A percentile compares a stretch with the other conserved stretches of the same genome.
These are phyloP conservation scores for Stylosanthes scabra DNA, from an alignment of 331 rosid species.

Conservation along the genomic window DNA sequence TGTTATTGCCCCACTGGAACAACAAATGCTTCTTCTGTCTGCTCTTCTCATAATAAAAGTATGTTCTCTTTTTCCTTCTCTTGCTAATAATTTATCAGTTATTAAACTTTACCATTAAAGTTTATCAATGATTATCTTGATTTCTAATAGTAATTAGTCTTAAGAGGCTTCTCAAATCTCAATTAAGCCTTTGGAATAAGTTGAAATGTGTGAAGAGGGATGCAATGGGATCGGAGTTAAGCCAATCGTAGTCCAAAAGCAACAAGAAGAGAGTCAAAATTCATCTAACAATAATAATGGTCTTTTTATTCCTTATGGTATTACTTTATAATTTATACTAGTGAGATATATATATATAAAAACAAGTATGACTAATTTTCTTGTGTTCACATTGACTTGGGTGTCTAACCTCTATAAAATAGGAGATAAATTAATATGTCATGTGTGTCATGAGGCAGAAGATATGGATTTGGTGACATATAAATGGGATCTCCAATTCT, in stretches of 20 bases:
- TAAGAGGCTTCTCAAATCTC: too few relatives aligned
- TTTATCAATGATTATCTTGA: neutral
- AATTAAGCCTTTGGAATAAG: too few relatives aligned
- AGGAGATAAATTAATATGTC: slow-evolving; percentile 31
- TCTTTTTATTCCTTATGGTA: neutral
- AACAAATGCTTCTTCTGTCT: slow-evolving; percentile 8
- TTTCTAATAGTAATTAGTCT: neutral
- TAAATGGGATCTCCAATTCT: neutral
- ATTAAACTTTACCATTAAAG: neutral
- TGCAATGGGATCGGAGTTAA: neutral
- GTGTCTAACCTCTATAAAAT: neutral
- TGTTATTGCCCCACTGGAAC: slow-evolving; percentile 44
- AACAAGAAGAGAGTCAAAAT: neutral
- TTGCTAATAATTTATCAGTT: neutral
- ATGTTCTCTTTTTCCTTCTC: slow-evolving; percentile 28
- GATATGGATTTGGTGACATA: neutral
- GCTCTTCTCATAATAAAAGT: slow-evolving; percentile 41
- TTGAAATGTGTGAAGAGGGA: neutral
- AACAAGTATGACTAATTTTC: neutral
- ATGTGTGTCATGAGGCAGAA: slow-evolving; percentile 38
- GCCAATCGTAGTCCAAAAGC: neutral
- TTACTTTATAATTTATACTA: neutral
- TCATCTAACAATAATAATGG: neutral
- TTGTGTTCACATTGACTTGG: slow-evolving; percentile 34
- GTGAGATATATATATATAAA: too few relatives aligned